Evolutionary conservation across 805 yeast genomes (phyloP), one percentile per base, ranked within the genome.

Genomic region (Spathaspora hagerdaliae): DNA sequence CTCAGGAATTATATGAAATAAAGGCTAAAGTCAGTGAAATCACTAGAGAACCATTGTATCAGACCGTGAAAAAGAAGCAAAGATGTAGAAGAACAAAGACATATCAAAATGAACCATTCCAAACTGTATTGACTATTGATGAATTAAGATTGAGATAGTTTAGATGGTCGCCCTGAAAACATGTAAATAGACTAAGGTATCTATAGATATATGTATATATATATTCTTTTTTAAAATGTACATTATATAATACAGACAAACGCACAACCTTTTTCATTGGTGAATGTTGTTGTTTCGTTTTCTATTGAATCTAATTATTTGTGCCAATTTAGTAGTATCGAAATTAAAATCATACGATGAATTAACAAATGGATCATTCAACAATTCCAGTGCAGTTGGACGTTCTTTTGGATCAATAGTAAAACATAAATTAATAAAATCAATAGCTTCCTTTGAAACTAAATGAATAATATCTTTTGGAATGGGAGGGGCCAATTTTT

Each of bases 401-500:
- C 99, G 73, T 53, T 73, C 64, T n/a, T 81, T 84, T 0, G 99
- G 91, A 56, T 92, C 86, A 31, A 71, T 69, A 1, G 67, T 69
- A 52, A 92, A 92, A 59, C 99, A 92, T 44, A 71, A 61, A 52
- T 83, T 83, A 48, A 94, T 65, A 55, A 94, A 94, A 29, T 77
- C 75, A 45, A 78, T 77, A 0, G 96, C 97, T 6, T 67, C 77
- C 4, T 59, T 60, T 1, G 90, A 79, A 41, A 92, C 82, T 50
- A 71, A 65, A 6, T 82, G 82, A 41, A 74, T 60, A 0, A 92
- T 84, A 47, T 90, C 96, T n/a, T 86, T 91, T 0, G 97, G 96
- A 41, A 95, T 90, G 0, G 99, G 99, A 3, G 99, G 99, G 0
- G 97, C 95, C 42, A 83, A 76, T 58, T 88, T 85, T 27, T 90